These are phyloP conservation scores for Peniophora sp. DNA, from an alignment of 1,284 basidiomycete species.

Conservation along the genomic window DNA sequence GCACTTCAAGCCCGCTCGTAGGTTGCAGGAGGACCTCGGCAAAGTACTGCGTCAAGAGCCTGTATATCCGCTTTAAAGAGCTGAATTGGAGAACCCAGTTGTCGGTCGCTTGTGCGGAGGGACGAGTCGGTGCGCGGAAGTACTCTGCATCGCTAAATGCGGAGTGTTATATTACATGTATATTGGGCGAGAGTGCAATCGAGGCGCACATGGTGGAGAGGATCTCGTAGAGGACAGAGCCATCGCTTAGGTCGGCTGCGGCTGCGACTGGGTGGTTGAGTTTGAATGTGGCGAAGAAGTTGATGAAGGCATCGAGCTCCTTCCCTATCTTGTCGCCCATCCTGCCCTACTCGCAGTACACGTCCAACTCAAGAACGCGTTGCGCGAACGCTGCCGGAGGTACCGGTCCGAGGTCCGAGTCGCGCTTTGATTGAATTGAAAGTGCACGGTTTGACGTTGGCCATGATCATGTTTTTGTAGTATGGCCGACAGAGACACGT, in stretches of 20 bases:
- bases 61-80: conserved; percentile 76
- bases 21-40: conserved; percentile 73
- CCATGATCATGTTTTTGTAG: not conserved
- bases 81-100: conserved; percentile 89
- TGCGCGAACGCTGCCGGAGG: not conserved
- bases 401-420: not conserved
- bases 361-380: not conserved
- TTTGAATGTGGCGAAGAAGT: conserved; percentile 69
- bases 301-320: conserved; percentile 70
- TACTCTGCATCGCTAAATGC: conserved; percentile 64
- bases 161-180: conserved; percentile 4
- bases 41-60: conserved; percentile 84
- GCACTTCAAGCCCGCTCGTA: conserved; percentile 65
- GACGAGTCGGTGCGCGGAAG: conserved; percentile 57
- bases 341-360: not conserved
- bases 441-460: too few species aligned
- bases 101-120: conserved; percentile 57
- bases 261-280: conserved; percentile 54
- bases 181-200: not conserved
- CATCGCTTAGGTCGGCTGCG: conserved; percentile 67
- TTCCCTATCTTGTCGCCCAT: conserved; percentile 47
- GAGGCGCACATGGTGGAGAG: conserved; percentile 60
- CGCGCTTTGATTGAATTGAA: not conserved
- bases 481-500: conserved; percentile 71
- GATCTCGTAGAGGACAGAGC: conserved; percentile 63